Base-by-base conservation (phyloP, 768 basidiomycete species). In the Antrodiella citrinella region DNA sequence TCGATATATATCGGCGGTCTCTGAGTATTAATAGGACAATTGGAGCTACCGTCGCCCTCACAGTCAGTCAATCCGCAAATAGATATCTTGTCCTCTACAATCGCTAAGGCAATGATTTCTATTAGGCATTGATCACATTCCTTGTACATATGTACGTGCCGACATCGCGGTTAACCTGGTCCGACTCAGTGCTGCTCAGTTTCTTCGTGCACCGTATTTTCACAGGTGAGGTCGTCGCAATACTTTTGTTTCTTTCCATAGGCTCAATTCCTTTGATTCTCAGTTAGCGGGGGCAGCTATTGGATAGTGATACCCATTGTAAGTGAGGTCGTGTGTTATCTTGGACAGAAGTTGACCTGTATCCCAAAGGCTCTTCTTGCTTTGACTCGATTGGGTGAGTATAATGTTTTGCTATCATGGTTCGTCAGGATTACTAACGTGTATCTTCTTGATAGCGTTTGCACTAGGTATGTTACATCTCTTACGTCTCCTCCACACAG, bases 121-220 rank as follows among this genome's bases (percentile, higher is more conserved):
- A n/a, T n/a, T 18, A 43, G 41, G 41, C 41, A 18, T 5, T 43
- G 9, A 43, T 50, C 39, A 56, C 54, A 3, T 52, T 56, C 49
- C 18, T 52, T 26, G 47, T 56, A n/a, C 54, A 56, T 22, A 43
- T 44, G 54, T 56, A 25, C 21, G 48, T 54, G n/a, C 46, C 22
- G 11, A 24, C 10, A 18, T 26, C 10, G 35, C 5, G 10, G n/a
- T 12, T n/a, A 11, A 39, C 25, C 43, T 22, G 11, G 13, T 47
- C 22, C 23, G 21, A 24, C 24, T 9, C 4, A 48, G 10, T 19
- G 15, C n/a, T n/a, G n/a, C 45, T 25, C 20, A 57, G 57, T 15
- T 57, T 57, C 46, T 57, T 57, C 38, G 41, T 46, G 10, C 47
- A 52, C 18, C 50, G 57, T 15, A 50, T 57, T 13, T 55, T 44